phyloP scores from a whole-genome alignment of 495 filamentous ascomycete genomes.

The Aspergillus bridgeri region DNA sequence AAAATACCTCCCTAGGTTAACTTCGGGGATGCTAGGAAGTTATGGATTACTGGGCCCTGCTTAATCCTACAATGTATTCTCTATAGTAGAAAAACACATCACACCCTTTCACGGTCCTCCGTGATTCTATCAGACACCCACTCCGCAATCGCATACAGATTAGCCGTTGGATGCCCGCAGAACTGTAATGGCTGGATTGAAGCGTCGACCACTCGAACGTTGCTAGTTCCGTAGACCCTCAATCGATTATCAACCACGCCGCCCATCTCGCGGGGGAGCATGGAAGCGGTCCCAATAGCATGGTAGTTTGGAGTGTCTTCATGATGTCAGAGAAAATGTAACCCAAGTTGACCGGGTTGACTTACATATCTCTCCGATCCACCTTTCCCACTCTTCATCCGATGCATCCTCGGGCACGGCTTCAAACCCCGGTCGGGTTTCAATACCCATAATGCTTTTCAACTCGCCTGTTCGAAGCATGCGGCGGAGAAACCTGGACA shows the following conservation, averaged over 20 bases:
- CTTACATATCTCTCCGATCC: slow-evolving; percentile 23
- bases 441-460: slow-evolving; percentile 17
- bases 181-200: slow-evolving; percentile 57
- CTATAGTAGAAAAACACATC: no score
- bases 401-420: slow-evolving; percentile 17
- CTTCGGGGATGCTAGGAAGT: no score
- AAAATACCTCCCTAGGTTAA: no score
- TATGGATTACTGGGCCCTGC: no score
- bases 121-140: slow-evolving; percentile 44
- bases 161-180: slow-evolving; percentile 47
- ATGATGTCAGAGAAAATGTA: slow-evolving; percentile 6
- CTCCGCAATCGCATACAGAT: slow-evolving; percentile 59
- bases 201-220: slow-evolving; percentile 52
- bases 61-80: background rate
- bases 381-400: slow-evolving; percentile 15
- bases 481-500: slow-evolving; percentile 24
- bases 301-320: slow-evolving; percentile 38
- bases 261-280: slow-evolving; percentile 52
- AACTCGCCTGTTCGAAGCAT: slow-evolving; percentile 16
- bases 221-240: slow-evolving; percentile 45
- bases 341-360: background rate
- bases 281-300: slow-evolving; percentile 48
- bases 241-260: slow-evolving; percentile 45
- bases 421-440: slow-evolving; percentile 16
- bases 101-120: no score